Evolutionary conservation across 1,139 yeast species (phyloP), one percentile per base, ranked within the genome.

Genomic region (Pichia sp.): DNA sequence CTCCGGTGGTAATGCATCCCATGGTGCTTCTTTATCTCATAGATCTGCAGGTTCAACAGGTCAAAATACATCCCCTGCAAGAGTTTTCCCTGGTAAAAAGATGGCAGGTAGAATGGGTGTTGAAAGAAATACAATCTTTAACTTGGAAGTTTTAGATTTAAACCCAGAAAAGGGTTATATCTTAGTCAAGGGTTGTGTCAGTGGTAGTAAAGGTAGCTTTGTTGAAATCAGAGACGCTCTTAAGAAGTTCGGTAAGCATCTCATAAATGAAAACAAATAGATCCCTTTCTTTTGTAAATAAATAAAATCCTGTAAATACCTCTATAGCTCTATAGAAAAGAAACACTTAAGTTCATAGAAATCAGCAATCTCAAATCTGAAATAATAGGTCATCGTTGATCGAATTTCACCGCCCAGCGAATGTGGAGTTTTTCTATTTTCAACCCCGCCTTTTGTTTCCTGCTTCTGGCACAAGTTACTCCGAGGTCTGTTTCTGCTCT

Each of bases 101-200:
- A 91, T 94, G 98, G 96, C 99, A 30, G 99, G 99, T 56, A 86
- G 88, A 68, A 85, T 91, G 95, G 99, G 99, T 56, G 82, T 79
- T 52, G 74, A 78, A 50, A 76, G 73, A 58, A 78, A 80, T 55
- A 93, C 99, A 4, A 79, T 82, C 32, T 87, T 81, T 64, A 90
- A 90, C 66, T 75, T 83, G 37, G 76, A 83, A 65, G 85, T 94
- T 20, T 72, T 93, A 63, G 85, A 85, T 62, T 84, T 83, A 17
- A 91, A 88, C 64, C 88, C 83, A 41, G 90, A 78, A 44, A 81
- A 84, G 52, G 96, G 96, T 11, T 81, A 88, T 48, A 72, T 93
- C 51, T 73, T 91, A 46, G 83, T 93, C 44, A 87, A 87, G 70
- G 99, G 99, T 42, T 84, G 86, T 54, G 86, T 93, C 38, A 90